Evolutionary conservation across 371 early-diverging fungal species (phyloP).

Genomic region (Chytridium lagenaria): DNA sequence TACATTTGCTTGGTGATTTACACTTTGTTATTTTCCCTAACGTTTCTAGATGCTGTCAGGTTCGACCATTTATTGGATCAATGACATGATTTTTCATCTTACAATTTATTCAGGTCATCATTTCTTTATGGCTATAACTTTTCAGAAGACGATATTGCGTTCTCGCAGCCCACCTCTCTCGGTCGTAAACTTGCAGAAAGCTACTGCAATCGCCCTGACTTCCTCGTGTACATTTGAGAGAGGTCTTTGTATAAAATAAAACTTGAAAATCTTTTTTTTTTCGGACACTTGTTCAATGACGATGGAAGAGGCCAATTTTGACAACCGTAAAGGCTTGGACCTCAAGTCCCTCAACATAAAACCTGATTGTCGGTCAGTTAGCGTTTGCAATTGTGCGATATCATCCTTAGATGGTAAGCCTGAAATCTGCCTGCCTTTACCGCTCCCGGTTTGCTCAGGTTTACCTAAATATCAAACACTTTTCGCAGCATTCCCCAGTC

Average conservation of each 20-base stretch:
- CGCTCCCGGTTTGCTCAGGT: neutral
- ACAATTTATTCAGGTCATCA: conserved; percentile 3
- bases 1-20: conserved; percentile 51
- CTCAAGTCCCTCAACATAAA: neutral
- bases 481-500: neutral
- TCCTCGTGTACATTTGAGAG: conserved; percentile 24
- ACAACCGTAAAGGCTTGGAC: conserved; percentile 7
- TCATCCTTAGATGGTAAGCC: conserved; percentile 2
- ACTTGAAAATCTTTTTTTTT: neutral
- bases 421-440: neutral
- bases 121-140: conserved; percentile 58
- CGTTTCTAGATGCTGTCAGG: neutral
- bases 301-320: neutral
- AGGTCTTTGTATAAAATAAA: neutral
- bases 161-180: conserved; percentile 64
- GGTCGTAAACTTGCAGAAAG: conserved; percentile 39
- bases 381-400: conserved; percentile 1
- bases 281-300: neutral
- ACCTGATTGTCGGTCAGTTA: neutral
- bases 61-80: neutral
- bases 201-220: conserved; percentile 19
- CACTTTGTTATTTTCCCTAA: neutral
- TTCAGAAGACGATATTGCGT: conserved; percentile 52
- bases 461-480: neutral
- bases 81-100: neutral